Percentiles rank a stretch among this genome's conserved stretches.
These are phyloP conservation scores for Diplodia mutila DNA, from an alignment of 2,329 filamentous ascomycete species.

Conservation along the genomic window DNA sequence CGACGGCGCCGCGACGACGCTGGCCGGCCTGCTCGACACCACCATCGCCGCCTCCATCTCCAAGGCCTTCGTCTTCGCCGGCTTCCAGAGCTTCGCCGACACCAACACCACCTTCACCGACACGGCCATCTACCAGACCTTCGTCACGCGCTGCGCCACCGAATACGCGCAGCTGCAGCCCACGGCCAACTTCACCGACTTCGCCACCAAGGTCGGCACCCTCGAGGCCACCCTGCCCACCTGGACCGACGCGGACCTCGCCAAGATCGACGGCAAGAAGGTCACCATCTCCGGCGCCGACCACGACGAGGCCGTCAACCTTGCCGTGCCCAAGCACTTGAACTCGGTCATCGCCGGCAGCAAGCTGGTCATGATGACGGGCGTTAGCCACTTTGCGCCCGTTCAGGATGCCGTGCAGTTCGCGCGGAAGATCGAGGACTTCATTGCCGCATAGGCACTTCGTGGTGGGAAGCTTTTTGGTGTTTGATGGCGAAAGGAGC, in stretches of 20 bases:
- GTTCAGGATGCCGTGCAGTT: slow-evolving; percentile 44
- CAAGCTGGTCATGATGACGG: slow-evolving; percentile 40
- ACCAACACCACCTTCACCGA: slow-evolving; percentile 43
- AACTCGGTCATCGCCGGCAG: slow-evolving; percentile 45
- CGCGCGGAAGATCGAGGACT: slow-evolving; percentile 27
- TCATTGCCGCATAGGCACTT: slow-evolving; percentile 8
- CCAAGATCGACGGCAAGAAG: slow-evolving; percentile 34
- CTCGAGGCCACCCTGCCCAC: slow-evolving; percentile 45
- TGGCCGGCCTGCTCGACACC: slow-evolving; percentile 43
- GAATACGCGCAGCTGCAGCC: slow-evolving; percentile 47
- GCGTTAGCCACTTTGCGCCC: slow-evolving; percentile 51
- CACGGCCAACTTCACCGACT: slow-evolving; percentile 42
- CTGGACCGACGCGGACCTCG: slow-evolving; percentile 33
- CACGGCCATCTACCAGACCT: slow-evolving; percentile 40
- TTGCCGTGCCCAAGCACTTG: slow-evolving; percentile 42
- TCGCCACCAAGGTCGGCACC: slow-evolving; percentile 43
- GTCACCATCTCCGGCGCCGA: slow-evolving; percentile 38
- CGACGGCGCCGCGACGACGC: slow-evolving; percentile 47
- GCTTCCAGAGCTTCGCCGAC: slow-evolving; percentile 38
- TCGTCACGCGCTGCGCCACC: slow-evolving; percentile 41
- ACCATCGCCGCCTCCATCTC: slow-evolving; percentile 39
- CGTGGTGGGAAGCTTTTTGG: not conserved
- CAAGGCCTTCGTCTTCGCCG: slow-evolving; percentile 49
- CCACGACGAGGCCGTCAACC: slow-evolving; percentile 47
- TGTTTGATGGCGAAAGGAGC: not conserved